These are phyloP conservation scores for Asclepias syriaca DNA, from an alignment of 257 asterid genomes.

Conservation along the genomic window DNA sequence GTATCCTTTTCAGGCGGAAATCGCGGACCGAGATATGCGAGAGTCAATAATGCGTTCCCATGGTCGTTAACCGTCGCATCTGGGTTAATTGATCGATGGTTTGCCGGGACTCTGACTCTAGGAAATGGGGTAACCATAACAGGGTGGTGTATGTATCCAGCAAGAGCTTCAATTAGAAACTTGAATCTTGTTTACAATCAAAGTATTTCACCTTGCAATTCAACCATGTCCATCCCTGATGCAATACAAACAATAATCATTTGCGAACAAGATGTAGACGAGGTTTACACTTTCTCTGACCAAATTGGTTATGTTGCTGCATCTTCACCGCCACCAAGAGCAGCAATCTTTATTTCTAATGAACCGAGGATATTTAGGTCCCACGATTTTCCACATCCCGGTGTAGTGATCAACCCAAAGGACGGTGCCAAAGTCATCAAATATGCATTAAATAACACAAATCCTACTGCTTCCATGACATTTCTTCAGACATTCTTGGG, in stretches of 20 bases:
- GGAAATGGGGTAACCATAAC: conserved; percentile 27
- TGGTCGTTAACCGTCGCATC: conserved; percentile 35
- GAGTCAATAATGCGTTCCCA: conserved; percentile 31
- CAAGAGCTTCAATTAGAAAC: conserved; percentile 26
- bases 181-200: conserved; percentile 35
- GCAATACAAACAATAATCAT: background rate
- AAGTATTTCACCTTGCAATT: conserved; percentile 36
- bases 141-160: conserved; percentile 48
- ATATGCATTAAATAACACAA: background rate
- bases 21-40: background rate
- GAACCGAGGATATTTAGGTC: background rate
- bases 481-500: conserved; percentile 12
- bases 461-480: conserved; percentile 8
- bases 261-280: background rate
- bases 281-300: background rate
- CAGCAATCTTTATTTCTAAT: conserved; percentile 15
- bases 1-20: conserved; percentile 39
- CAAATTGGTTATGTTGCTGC: background rate
- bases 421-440: conserved; percentile 6
- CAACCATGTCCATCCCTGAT: conserved; percentile 38
- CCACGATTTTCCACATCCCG: background rate
- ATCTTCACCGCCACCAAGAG: background rate
- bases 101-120: conserved; percentile 29
- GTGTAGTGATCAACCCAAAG: conserved; percentile 13
- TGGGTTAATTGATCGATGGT: conserved; percentile 31